phyloP scores from a whole-genome alignment of 306 rosid species.

The Dalbergia cultrata region DNA sequence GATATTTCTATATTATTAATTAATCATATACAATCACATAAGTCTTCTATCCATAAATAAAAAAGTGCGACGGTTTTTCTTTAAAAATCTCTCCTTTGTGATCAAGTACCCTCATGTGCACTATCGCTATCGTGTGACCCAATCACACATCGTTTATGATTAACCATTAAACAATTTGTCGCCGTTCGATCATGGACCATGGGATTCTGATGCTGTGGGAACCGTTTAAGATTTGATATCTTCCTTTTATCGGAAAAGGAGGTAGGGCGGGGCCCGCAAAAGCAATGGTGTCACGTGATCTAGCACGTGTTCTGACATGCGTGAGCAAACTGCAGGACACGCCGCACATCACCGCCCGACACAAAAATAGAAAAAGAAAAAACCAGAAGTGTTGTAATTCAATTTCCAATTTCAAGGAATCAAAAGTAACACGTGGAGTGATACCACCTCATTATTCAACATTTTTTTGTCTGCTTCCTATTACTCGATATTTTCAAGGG shows the following conservation, averaged over 20 bases:
- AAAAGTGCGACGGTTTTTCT: too few species aligned
- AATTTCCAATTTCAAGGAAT: background rate
- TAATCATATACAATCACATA: too few species aligned
- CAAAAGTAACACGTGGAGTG: background rate
- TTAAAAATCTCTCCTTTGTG: too few species aligned
- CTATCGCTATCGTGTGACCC: background rate
- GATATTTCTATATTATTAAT: too few species aligned
- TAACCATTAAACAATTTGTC: background rate
- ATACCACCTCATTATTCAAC: background rate
- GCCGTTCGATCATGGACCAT: background rate
- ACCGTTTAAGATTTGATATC: conserved; percentile 25
- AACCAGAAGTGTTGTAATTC: background rate
- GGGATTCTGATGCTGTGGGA: conserved; percentile 34
- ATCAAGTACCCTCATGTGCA: background rate
- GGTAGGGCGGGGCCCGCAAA: conserved; percentile 20
- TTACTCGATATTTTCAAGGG: too few species aligned
- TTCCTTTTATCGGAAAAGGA: background rate
- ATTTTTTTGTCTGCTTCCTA: too few species aligned
- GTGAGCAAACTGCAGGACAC: background rate
- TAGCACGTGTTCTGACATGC: background rate
- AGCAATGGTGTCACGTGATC: conserved; percentile 2
- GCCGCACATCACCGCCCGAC: background rate
- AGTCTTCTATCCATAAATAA: too few species aligned
- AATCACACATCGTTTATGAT: background rate
- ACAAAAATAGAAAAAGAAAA: background rate